Evolutionary conservation across 2,329 filamentous ascomycete species (phyloP).

Genomic region (Penicillium concentricum): DNA sequence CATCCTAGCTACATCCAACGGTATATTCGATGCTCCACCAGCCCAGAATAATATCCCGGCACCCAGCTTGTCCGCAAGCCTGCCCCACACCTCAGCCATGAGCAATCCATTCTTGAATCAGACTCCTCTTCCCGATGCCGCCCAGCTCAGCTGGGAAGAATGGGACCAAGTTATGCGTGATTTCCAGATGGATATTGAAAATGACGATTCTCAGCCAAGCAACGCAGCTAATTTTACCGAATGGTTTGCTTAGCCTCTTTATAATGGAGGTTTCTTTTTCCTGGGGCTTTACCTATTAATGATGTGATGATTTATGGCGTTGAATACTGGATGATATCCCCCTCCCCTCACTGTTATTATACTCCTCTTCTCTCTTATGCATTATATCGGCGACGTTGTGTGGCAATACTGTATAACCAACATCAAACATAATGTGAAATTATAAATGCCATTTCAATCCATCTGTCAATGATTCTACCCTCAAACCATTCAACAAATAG

Average conservation of each 20-base stretch:
- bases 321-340: conserved; percentile 2
- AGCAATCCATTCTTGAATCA: conserved; percentile 16
- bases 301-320: conserved; percentile 12
- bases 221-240: conserved; percentile 26
- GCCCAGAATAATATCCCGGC: conserved; percentile 9
- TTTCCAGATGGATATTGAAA: conserved; percentile 38
- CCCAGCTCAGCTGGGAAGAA: conserved; percentile 33
- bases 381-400: not conserved
- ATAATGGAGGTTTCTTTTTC: not conserved
- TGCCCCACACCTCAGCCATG: conserved; percentile 13
- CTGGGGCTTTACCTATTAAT: not conserved
- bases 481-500: not conserved
- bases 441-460: not conserved
- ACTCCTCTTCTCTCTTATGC: conserved; percentile 11
- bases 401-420: not conserved
- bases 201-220: conserved; percentile 17
- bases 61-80: conserved; percentile 7
- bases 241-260: conserved; percentile 29
- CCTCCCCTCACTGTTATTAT: conserved; percentile 18
- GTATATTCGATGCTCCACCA: conserved; percentile 10
- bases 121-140: conserved; percentile 15
- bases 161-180: conserved; percentile 42
- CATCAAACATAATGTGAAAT: not conserved
- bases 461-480: not conserved
- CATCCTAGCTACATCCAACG: conserved; percentile 19